Conservation (phyloP, 2,329 filamentous ascomycete species). For the Scedosporium dehoogii region DNA sequence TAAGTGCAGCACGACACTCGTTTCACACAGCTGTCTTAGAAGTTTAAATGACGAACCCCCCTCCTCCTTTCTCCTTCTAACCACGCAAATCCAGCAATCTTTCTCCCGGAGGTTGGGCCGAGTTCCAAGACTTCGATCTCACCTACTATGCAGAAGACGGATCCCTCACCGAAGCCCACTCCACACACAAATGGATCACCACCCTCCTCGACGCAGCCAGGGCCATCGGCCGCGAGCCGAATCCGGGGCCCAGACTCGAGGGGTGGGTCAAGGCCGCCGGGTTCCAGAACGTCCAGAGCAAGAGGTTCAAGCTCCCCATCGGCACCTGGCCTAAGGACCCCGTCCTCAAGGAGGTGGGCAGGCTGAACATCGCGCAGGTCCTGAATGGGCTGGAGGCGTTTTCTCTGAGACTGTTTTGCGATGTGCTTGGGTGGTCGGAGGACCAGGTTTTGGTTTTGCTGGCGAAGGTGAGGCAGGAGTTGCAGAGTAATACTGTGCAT, state of each 20-base stretch:
- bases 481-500: slow-evolving; percentile 7
- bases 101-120: slow-evolving; percentile 9
- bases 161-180: slow-evolving; percentile 10
- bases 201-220: slow-evolving; percentile 10
- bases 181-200: slow-evolving; percentile 13
- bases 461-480: slow-evolving; percentile 17
- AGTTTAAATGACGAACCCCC: no score
- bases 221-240: slow-evolving; percentile 14
- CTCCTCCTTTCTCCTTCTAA: not conserved
- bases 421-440: slow-evolving; percentile 13
- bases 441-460: slow-evolving; percentile 18
- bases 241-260: slow-evolving; percentile 16
- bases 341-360: slow-evolving; percentile 23
- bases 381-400: not conserved
- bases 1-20: no score
- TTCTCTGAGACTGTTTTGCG: not conserved
- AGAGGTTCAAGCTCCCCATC: slow-evolving; percentile 23
- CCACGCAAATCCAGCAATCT: not conserved
- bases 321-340: slow-evolving; percentile 24
- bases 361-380: slow-evolving; percentile 11
- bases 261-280: slow-evolving; percentile 18
- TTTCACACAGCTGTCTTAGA: no score
- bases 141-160: slow-evolving; percentile 15
- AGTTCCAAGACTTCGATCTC: slow-evolving; percentile 11
- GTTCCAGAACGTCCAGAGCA: slow-evolving; percentile 22